phyloP scores from a whole-genome alignment of 768 basidiomycete genomes.

The Naganishia onofrii region DNA sequence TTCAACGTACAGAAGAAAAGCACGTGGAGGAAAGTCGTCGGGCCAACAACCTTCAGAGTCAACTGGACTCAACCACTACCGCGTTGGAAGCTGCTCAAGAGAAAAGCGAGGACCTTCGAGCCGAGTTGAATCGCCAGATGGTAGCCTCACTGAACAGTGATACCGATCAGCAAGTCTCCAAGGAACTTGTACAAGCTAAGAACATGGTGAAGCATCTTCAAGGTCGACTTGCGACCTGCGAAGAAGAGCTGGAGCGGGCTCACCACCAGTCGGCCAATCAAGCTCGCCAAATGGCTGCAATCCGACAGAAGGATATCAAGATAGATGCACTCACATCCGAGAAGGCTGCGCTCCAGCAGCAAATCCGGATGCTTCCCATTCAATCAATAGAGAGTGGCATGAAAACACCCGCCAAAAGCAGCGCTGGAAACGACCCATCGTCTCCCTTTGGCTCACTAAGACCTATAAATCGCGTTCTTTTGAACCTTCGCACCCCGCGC shows the following conservation, averaged over 20 bases:
- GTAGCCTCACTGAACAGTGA: background rate
- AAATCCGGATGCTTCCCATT: constrained; percentile 2
- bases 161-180: background rate
- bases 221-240: constrained; percentile 9
- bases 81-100: background rate
- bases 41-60: background rate
- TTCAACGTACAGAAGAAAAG: constrained; percentile 16
- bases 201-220: constrained; percentile 9
- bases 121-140: background rate
- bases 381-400: background rate
- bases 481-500: constrained; percentile 12
- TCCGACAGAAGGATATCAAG: constrained; percentile 23
- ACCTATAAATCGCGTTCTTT: constrained; percentile 11
- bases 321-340: constrained; percentile 9
- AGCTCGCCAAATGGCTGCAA: constrained; percentile 15
- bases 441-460: constrained; percentile 6
- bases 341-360: constrained; percentile 1
- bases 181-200: constrained; percentile 10
- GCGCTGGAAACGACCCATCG: no score
- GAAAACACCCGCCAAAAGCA: constrained; percentile 14
- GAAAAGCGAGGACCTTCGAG: background rate
- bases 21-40: background rate
- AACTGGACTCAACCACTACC: background rate
- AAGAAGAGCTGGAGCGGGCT: constrained; percentile 4
- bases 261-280: constrained; percentile 16